Conservation (phyloP, 2,329 filamentous ascomycete species). For the Colletotrichum acutatum region DNA sequence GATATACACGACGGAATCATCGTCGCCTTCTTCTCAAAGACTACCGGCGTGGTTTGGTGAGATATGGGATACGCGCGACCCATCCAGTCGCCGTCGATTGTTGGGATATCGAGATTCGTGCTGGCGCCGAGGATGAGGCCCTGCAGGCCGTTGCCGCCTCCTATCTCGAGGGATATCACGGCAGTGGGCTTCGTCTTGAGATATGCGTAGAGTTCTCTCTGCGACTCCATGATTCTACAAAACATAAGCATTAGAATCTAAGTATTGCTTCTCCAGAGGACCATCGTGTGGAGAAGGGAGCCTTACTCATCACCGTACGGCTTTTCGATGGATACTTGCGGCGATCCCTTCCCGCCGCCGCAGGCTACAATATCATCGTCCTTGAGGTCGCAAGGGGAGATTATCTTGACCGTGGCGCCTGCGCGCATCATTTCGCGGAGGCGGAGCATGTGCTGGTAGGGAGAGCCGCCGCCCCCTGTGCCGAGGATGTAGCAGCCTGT, state of each 20-base stretch:
- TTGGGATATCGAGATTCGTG: conserved; percentile 60
- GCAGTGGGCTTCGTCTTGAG: conserved; percentile 55
- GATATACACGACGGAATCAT: conserved; percentile 44
- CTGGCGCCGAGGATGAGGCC: conserved; percentile 66
- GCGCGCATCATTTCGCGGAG: conserved; percentile 61
- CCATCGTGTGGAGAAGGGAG: not conserved
- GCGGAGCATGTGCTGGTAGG: conserved; percentile 54
- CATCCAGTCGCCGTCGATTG: conserved; percentile 67
- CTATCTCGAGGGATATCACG: conserved; percentile 60
- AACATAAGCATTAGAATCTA: not conserved
- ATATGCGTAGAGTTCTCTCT: conserved; percentile 61
- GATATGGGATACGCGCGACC: conserved; percentile 64
- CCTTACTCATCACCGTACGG: conserved; percentile 5
- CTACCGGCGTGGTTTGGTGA: conserved; percentile 62
- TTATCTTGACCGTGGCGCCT: conserved; percentile 62
- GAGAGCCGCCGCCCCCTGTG: conserved; percentile 50
- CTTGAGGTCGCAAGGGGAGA: conserved; percentile 55
- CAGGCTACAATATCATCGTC: conserved; percentile 61
- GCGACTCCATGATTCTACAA: conserved; percentile 55
- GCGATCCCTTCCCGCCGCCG: conserved; percentile 61
- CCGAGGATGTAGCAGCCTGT: conserved; percentile 50
- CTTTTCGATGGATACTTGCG: conserved; percentile 70
- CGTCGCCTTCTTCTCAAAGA: conserved; percentile 46
- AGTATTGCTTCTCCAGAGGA: no score
- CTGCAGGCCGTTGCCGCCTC: conserved; percentile 72